Evolutionary conservation across 2,329 filamentous ascomycete genomes (phyloP).

Genomic region (Colletotrichum sp.): DNA sequence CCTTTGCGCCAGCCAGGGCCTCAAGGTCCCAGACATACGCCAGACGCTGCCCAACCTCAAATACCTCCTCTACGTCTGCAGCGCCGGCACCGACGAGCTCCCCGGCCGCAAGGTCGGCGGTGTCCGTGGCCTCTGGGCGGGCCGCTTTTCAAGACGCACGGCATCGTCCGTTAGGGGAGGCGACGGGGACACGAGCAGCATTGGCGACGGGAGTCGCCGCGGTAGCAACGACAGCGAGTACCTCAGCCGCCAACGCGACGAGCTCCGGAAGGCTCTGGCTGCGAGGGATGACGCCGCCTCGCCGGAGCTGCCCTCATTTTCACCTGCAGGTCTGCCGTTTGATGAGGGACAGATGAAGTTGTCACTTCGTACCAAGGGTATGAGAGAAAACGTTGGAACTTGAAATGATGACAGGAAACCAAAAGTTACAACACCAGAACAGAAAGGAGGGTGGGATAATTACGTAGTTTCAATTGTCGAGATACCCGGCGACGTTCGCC

Average conservation of each 20-base stretch:
- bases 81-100: conserved; percentile 72
- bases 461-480: conserved; percentile 12
- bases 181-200: conserved; percentile 44
- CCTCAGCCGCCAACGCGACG: conserved; percentile 44
- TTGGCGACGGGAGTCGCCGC: conserved; percentile 43
- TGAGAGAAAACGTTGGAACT: conserved; percentile 50
- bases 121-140: conserved; percentile 62
- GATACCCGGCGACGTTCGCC: conserved; percentile 13
- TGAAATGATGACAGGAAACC: background rate
- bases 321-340: conserved; percentile 46
- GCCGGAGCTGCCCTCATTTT: background rate
- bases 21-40: conserved; percentile 86
- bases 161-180: conserved; percentile 17
- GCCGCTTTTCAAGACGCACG: conserved; percentile 44
- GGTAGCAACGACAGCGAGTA: conserved; percentile 51
- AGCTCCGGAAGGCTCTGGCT: conserved; percentile 40
- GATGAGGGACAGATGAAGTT: conserved; percentile 50
- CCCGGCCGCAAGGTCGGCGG: conserved; percentile 67
- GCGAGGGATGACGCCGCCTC: conserved; percentile 26
- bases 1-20: conserved; percentile 67
- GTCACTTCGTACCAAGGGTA: conserved; percentile 60
- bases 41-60: conserved; percentile 94
- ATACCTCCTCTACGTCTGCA: conserved; percentile 88
- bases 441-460: background rate
- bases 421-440: background rate